These are phyloP conservation scores for Aspergillus campestris DNA, from an alignment of 495 filamentous ascomycete genomes.

Conservation along the genomic window DNA sequence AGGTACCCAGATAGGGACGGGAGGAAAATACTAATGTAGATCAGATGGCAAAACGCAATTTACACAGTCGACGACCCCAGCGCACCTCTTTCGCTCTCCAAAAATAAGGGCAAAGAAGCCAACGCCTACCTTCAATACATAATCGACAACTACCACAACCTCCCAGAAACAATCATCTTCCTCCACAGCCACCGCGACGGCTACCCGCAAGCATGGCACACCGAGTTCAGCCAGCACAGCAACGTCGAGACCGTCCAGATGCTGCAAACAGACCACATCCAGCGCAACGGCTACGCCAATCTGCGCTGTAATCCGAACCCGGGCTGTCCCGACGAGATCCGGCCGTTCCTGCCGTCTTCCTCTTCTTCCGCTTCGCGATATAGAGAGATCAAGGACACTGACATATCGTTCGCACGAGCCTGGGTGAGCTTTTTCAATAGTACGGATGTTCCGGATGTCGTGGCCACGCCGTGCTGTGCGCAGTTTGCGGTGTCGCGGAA, in stretches of 20 bases:
- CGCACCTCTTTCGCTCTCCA: conserved; percentile 26
- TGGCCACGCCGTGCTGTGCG: conserved; percentile 54
- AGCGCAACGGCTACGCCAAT: conserved; percentile 39
- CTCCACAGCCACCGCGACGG: conserved; percentile 39
- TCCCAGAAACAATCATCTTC: conserved; percentile 42
- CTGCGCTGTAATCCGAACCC: conserved; percentile 38
- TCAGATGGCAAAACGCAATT: conserved; percentile 40
- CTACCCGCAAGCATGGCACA: conserved; percentile 33
- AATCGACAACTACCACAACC: conserved; percentile 39
- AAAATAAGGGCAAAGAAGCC: conserved; percentile 42
- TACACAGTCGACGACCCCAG: conserved; percentile 54
- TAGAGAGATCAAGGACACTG: conserved; percentile 11
- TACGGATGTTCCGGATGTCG: conserved; percentile 31
- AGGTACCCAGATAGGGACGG: not conserved
- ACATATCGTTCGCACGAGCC: conserved; percentile 20
- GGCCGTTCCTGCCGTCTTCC: conserved; percentile 17
- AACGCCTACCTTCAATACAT: conserved; percentile 46
- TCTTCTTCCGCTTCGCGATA: too few species aligned
- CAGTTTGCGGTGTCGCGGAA: conserved; percentile 59
- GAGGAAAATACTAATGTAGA: not conserved
- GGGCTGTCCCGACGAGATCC: conserved; percentile 37
- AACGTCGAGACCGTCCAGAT: conserved; percentile 27
- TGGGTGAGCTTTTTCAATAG: conserved; percentile 41
- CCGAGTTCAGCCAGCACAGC: conserved; percentile 37
- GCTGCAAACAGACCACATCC: conserved; percentile 34